Percentiles rank a stretch among this genome's conserved stretches.
Evolutionary conservation across 257 asterid species (phyloP).

Genomic region (Solanum chilense): DNA sequence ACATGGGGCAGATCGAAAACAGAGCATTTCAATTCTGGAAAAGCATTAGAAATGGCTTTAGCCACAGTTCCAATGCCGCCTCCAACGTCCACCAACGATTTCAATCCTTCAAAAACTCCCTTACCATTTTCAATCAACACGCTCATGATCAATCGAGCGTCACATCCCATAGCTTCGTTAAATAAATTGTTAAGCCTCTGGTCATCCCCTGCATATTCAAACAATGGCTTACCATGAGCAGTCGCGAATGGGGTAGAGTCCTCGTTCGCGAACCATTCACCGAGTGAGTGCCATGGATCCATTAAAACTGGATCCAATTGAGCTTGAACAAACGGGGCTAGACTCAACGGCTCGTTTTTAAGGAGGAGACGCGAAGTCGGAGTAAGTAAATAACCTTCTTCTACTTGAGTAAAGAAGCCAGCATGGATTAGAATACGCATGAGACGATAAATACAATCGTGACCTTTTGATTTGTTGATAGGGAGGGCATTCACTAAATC

Average conservation of each 20-base stretch:
- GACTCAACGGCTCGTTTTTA: not conserved
- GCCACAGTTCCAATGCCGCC: not conserved
- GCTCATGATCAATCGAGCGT: not conserved
- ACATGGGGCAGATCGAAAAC: not conserved
- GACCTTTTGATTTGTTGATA: not conserved
- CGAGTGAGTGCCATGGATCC: not conserved
- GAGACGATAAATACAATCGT: not conserved
- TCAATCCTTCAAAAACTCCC: not conserved
- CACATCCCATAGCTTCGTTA: not conserved
- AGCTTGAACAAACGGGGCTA: not conserved
- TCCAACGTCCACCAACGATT: not conserved
- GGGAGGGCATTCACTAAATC: conserved; percentile 3
- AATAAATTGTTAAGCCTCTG: not conserved
- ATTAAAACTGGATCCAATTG: not conserved
- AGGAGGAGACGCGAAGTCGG: conserved; percentile 1
- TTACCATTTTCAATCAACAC: not conserved
- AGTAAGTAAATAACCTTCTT: not conserved
- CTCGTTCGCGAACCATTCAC: not conserved
- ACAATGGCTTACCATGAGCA: not conserved
- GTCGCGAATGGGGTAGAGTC: not conserved
- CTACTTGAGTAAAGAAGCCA: not conserved
- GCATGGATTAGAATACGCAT: conserved; percentile 1
- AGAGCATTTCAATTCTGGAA: not conserved
- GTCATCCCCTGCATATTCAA: not conserved
- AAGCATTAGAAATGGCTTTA: conserved; percentile 1